Evolutionary conservation across 139 green algal genomes (phyloP).

Genomic region (Desmodesmus armatus): DNA sequence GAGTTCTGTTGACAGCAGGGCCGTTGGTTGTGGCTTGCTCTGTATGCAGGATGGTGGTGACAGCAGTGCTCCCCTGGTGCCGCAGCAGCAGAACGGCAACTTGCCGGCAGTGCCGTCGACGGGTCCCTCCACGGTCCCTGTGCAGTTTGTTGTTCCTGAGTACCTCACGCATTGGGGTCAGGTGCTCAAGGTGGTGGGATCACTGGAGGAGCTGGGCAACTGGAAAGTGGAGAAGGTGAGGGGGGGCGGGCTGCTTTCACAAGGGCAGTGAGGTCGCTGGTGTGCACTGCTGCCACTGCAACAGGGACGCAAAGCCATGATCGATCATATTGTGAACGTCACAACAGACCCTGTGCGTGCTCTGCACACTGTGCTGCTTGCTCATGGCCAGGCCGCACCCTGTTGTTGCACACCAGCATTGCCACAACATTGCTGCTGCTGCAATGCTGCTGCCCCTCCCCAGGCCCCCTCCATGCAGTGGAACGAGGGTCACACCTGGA

Average conservation of each 20-base stretch:
- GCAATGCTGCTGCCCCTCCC: too few relatives aligned
- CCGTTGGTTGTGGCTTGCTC: too few relatives aligned
- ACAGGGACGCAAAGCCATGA: too few relatives aligned
- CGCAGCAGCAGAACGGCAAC: background rate
- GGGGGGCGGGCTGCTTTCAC: background rate
- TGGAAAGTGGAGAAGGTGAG: constrained; percentile 47
- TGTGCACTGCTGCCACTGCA: too few relatives aligned
- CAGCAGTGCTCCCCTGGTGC: too few relatives aligned
- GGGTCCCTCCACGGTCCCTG: constrained; percentile 21
- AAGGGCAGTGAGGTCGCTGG: too few relatives aligned
- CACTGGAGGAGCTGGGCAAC: constrained; percentile 41
- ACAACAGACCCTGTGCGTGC: too few relatives aligned
- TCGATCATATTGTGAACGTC: too few relatives aligned
- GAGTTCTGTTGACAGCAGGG: too few relatives aligned
- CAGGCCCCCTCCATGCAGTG: constrained; percentile 41
- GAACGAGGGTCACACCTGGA: constrained; percentile 50
- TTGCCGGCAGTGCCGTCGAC: background rate
- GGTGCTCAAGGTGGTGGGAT: constrained; percentile 42
- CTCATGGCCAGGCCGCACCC: background rate
- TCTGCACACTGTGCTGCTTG: background rate
- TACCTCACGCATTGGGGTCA: constrained; percentile 44
- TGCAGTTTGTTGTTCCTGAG: constrained; percentile 47
- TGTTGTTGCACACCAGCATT: too few relatives aligned
- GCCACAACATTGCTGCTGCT: too few relatives aligned
- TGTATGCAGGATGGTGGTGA: too few relatives aligned